These are phyloP conservation scores for Eucalyptus caleyi DNA, from an alignment of 345 rosid genomes.

Conservation along the genomic window DNA sequence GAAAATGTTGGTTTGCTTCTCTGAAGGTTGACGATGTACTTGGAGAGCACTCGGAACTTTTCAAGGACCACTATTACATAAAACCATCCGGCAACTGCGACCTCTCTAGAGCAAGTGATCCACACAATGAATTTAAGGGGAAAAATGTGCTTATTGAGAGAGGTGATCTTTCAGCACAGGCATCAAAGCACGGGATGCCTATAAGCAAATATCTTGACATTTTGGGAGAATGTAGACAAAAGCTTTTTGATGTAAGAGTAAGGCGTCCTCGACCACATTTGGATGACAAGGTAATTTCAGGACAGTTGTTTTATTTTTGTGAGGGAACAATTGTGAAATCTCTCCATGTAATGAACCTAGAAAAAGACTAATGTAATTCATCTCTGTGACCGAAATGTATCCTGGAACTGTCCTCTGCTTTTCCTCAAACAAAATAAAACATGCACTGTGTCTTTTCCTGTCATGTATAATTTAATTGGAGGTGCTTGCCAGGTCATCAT, in stretches of 20 bases:
- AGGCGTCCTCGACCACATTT: slow-evolving; percentile 78
- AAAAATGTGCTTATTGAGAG: slow-evolving; percentile 78
- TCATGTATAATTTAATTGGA: neutral
- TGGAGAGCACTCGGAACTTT: slow-evolving; percentile 60
- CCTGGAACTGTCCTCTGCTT: neutral
- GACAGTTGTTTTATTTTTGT: neutral
- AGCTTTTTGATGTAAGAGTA: slow-evolving; percentile 62
- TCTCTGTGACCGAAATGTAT: neutral
- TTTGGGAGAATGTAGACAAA: slow-evolving; percentile 62
- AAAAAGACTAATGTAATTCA: neutral
- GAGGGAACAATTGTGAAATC: neutral
- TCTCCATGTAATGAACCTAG: neutral
- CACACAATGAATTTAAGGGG: slow-evolving; percentile 70
- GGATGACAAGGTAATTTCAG: slow-evolving; percentile 66
- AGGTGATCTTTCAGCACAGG: slow-evolving; percentile 47
- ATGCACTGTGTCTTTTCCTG: neutral
- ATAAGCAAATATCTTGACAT: slow-evolving; percentile 49
- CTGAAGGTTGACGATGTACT: slow-evolving; percentile 66
- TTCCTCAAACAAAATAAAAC: neutral
- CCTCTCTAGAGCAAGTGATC: slow-evolving; percentile 83
- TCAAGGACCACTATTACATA: slow-evolving; percentile 69
- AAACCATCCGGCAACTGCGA: slow-evolving; percentile 81
- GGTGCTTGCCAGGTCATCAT: slow-evolving; percentile 59
- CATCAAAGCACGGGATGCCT: slow-evolving; percentile 49
- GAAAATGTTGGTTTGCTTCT: neutral